phyloP scores from a whole-genome alignment of 768 basidiomycete genomes.

The Mycena olivaceomarginata region DNA sequence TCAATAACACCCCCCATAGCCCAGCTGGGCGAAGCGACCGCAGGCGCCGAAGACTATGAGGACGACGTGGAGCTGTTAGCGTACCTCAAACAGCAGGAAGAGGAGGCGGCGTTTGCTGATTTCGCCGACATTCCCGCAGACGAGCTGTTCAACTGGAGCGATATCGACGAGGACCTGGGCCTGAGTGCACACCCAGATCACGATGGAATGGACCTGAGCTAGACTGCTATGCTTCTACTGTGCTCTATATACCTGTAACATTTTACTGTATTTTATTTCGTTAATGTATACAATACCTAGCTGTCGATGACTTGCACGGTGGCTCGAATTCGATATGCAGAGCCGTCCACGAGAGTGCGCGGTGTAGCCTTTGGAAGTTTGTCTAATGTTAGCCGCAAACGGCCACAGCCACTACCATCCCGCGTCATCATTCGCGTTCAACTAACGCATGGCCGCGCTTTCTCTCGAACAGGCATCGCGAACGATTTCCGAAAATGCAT shows the following conservation, averaged over 20 bases:
- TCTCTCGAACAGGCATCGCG: not conserved
- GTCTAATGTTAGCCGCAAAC: too few species aligned
- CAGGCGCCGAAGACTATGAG: conserved; percentile 3
- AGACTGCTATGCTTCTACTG: not conserved
- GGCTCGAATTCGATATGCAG: too few species aligned
- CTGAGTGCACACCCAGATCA: not conserved
- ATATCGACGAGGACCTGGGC: conserved; percentile 23
- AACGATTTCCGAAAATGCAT: conserved; percentile 86
- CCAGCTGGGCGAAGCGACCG: not conserved
- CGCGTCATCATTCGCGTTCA: not conserved
- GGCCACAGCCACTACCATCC: conserved; percentile 5
- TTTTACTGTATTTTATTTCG: conserved; percentile 23
- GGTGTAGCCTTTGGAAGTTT: too few species aligned
- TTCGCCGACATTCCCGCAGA: conserved; percentile 42
- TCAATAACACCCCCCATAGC: not conserved
- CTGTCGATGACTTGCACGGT: not conserved
- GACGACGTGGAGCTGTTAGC: conserved; percentile 31
- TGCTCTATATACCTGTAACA: conserved; percentile 19
- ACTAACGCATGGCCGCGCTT: not conserved
- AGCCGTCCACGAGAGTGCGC: too few species aligned
- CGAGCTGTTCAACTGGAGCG: conserved; percentile 37
- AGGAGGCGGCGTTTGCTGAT: conserved; percentile 39
- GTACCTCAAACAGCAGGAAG: conserved; percentile 37
- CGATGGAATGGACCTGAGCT: conserved; percentile 33
- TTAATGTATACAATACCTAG: not conserved